Evolutionary conservation across 2,329 filamentous ascomycete species (phyloP).

Genomic region (Phoma herbarum): DNA sequence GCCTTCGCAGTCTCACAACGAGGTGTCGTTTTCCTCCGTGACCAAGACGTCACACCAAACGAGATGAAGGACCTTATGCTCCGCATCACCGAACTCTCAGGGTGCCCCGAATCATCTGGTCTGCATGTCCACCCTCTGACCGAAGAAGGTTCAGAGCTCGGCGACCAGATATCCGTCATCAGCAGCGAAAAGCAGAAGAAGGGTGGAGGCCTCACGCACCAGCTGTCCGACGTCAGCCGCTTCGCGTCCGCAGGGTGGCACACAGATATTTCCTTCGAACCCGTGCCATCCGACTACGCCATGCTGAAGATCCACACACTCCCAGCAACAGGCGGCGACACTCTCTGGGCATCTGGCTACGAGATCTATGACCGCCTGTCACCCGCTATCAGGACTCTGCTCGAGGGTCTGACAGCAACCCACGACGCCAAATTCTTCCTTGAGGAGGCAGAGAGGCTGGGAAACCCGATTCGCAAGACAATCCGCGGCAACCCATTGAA

Average conservation of each 20-base stretch:
- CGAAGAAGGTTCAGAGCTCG: slow-evolving; percentile 54
- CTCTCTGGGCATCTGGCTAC: slow-evolving; percentile 51
- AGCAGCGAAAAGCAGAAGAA: slow-evolving; percentile 48
- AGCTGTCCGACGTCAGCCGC: slow-evolving; percentile 53
- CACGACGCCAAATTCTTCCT: slow-evolving; percentile 50
- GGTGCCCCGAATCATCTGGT: slow-evolving; percentile 47
- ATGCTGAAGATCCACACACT: slow-evolving; percentile 48
- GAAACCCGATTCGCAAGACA: slow-evolving; percentile 40
- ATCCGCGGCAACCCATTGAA: slow-evolving; percentile 63
- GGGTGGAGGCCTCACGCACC: slow-evolving; percentile 47
- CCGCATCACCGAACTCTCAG: slow-evolving; percentile 66
- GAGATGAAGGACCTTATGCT: slow-evolving; percentile 71
- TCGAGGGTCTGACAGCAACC: slow-evolving; percentile 58
- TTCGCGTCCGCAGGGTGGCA: slow-evolving; percentile 64
- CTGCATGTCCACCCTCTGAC: slow-evolving; percentile 54
- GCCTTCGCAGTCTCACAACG: slow-evolving; percentile 67
- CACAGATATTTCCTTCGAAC: slow-evolving; percentile 54
- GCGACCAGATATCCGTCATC: slow-evolving; percentile 53
- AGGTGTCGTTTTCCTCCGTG: slow-evolving; percentile 75
- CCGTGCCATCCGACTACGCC: slow-evolving; percentile 54
- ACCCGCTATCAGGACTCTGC: slow-evolving; percentile 58
- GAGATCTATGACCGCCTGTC: slow-evolving; percentile 62
- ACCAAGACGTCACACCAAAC: slow-evolving; percentile 64
- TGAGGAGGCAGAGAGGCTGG: slow-evolving; percentile 38
- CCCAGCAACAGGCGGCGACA: slow-evolving; percentile 47